Evolutionary conservation across 2,329 filamentous ascomycete species (phyloP), one percentile per base, ranked within the genome.

Genomic region (Penicillium sp.): DNA sequence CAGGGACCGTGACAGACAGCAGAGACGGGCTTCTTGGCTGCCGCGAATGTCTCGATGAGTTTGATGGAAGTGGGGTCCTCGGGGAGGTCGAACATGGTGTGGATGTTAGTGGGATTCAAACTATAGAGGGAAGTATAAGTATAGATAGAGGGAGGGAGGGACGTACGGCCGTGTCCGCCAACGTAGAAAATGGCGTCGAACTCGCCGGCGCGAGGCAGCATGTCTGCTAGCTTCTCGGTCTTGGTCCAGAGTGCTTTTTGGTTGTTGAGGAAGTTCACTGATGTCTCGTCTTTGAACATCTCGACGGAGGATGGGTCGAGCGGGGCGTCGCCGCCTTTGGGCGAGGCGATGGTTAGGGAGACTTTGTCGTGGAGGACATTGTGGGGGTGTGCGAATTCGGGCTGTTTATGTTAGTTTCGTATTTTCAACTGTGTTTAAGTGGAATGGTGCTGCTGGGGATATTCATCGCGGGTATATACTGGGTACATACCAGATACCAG

Each of bases 181-280:
- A 80, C 77, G 55, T 75, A 81, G 62, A 80, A 81, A 42, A 81
- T 70, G 27, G 81, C 84, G 55, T 80, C 85, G 58, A 81, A 87
- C 51, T 86, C 80, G 47, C 64, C 66, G 0, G 78, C 74, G 48
- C 75, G 76, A 27, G 79, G 78, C 13, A 78, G 59, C 54, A 84
- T 77, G 18, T 77, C 68, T 22, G 74, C 71, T 16, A 88, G 71
- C 48, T 77, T 77, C 5, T 69, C 58, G 0, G 85, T 88, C 32
- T 80, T 76, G 60, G 81, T 77, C 82, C 82, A 89, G 13, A 86
- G 64, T 1, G 70, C 54, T 57, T 77, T 70, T 55, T 85, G 70
- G 59, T 76, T 75, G 27, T 76, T 69, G 39, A 80, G 62, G 69
- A 86, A 86, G 42, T 69, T 64, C n/a, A 65, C 54, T 1, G 77